Conservation (phyloP, 345 rosid species). For the Raphanus raphanistrum region DNA sequence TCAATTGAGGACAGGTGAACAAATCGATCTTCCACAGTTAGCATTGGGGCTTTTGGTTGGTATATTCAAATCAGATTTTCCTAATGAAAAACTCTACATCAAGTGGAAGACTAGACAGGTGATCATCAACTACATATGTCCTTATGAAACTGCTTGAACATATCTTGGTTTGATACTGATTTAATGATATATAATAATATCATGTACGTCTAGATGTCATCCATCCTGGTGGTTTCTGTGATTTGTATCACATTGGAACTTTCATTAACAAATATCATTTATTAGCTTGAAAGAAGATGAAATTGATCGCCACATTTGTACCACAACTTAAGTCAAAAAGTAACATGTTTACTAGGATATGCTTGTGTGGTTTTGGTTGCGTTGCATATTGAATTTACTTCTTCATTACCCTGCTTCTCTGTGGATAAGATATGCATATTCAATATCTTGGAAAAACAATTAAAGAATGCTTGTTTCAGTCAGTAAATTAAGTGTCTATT, state of each 20-base stretch:
- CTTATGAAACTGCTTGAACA: constrained; percentile 7
- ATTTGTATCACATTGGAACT: background rate
- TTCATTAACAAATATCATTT: background rate
- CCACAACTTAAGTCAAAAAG: background rate
- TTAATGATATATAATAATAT: background rate
- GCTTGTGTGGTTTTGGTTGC: constrained; percentile 10
- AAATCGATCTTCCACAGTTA: constrained; percentile 75
- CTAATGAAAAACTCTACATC: constrained; percentile 67
- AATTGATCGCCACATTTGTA: constrained; percentile 7
- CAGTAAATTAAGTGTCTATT: constrained; percentile 9
- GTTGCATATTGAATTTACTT: constrained; percentile 4
- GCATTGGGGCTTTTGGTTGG: constrained; percentile 82
- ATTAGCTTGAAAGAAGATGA: background rate
- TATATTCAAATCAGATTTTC: constrained; percentile 77
- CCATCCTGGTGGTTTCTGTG: background rate
- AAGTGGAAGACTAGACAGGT: constrained; percentile 97
- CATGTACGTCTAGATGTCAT: constrained; percentile 12
- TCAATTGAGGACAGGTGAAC: constrained; percentile 50
- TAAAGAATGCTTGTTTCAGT: constrained; percentile 8
- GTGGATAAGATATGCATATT: constrained; percentile 12
- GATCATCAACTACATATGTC: constrained; percentile 6
- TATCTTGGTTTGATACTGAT: background rate
- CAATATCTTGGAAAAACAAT: background rate
- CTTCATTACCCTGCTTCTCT: constrained; percentile 2
- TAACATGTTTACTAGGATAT: constrained; percentile 4